A percentile compares a stretch with the other conserved stretches of the same genome.
These are phyloP conservation scores for Pyricularia sp. DNA, from an alignment of 2,329 filamentous ascomycete genomes.

Conservation along the genomic window DNA sequence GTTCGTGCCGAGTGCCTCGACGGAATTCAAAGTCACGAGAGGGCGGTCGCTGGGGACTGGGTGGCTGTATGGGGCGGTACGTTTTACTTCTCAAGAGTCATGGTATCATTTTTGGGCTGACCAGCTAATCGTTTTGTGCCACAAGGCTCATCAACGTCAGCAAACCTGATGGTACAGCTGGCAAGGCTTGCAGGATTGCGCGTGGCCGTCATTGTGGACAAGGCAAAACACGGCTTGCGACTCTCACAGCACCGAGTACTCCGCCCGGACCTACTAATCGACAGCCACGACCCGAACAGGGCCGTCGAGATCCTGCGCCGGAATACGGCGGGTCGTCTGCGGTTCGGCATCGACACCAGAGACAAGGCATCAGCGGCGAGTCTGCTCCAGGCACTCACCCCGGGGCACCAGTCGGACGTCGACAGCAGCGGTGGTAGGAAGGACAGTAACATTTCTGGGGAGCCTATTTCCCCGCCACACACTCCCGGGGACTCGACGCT, in stretches of 20 bases:
- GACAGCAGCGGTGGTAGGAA: neutral
- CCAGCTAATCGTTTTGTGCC: too few relatives aligned
- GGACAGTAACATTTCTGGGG: neutral
- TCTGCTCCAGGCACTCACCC: neutral
- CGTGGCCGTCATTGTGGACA: neutral
- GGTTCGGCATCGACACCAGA: neutral
- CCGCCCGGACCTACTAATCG: neutral
- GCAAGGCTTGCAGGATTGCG: neutral
- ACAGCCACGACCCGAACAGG: neutral
- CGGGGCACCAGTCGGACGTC: neutral
- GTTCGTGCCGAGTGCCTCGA: slow-evolving; percentile 19
- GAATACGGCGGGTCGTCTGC: neutral
- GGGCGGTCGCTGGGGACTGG: slow-evolving; percentile 51
- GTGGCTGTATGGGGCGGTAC: slow-evolving; percentile 60
- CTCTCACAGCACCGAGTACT: neutral
- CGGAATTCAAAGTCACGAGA: slow-evolving; percentile 35
- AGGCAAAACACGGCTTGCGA: neutral
- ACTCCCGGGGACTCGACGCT: neutral
- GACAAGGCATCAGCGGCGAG: neutral
- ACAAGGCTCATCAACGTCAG: slow-evolving; percentile 14
- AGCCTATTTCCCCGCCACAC: neutral
- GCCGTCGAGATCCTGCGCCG: neutral
- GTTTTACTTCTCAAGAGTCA: slow-evolving; percentile 7
- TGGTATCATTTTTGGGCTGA: too few relatives aligned
- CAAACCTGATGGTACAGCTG: neutral